phyloP scores from a whole-genome alignment of 2,329 filamentous ascomycete species.

The Ophiostoma sp. region DNA sequence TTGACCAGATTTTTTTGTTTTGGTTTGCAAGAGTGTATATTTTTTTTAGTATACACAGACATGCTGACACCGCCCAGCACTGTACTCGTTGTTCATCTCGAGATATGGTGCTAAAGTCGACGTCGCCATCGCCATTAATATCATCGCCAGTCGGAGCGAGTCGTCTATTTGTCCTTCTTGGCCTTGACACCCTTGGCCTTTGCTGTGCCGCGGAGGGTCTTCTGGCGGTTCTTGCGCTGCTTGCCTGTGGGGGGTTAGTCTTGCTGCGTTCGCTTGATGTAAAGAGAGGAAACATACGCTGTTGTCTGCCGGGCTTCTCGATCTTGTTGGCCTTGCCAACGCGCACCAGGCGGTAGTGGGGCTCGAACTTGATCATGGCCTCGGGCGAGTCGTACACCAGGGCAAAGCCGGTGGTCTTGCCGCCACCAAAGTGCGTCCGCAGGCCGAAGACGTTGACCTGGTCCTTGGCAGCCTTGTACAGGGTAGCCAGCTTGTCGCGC shows the following conservation, averaged over 20 bases:
- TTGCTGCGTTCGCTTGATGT: neutral
- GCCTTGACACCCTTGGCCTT: slow-evolving; percentile 95
- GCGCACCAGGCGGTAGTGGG: slow-evolving; percentile 91
- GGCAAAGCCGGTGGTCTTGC: slow-evolving; percentile 98
- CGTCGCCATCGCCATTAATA: slow-evolving; percentile 3
- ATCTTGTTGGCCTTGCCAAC: slow-evolving; percentile 89
- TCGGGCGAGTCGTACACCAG: slow-evolving; percentile 98
- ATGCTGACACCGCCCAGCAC: neutral
- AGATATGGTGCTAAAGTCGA: neutral
- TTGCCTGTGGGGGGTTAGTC: slow-evolving; percentile 65
- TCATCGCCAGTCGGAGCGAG: slow-evolving; percentile 20
- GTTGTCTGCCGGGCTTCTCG: slow-evolving; percentile 97
- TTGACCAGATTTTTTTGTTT: slow-evolving; percentile 13
- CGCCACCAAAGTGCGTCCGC: slow-evolving; percentile 97
- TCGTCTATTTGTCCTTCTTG: slow-evolving; percentile 86
- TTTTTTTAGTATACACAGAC: slow-evolving; percentile 7
- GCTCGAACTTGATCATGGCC: slow-evolving; percentile 99
- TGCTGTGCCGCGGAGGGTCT: slow-evolving; percentile 95
- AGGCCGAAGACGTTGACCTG: slow-evolving; percentile 98
- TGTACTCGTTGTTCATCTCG: slow-evolving; percentile 13
- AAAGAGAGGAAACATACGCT: slow-evolving; percentile 70
- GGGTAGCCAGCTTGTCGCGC: slow-evolving; percentile 83
- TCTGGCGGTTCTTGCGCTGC: slow-evolving; percentile 99
- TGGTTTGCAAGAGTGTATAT: slow-evolving; percentile 3
- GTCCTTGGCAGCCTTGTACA: slow-evolving; percentile 98